Conservation (phyloP, 305 asterid genomes). For the Fraxinus dipetala region DNA sequence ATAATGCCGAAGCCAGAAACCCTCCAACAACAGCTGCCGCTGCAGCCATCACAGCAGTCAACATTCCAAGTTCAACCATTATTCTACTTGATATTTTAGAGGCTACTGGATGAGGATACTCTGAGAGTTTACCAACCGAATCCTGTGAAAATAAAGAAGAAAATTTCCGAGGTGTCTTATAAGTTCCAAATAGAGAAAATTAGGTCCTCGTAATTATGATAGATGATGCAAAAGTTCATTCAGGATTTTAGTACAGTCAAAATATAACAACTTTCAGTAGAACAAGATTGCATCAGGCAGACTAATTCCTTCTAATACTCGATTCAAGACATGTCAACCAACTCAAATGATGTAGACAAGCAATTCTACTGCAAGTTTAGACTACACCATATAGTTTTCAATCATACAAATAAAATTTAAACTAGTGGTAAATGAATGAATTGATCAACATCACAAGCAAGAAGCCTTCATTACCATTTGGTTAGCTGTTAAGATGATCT, state of each 20-base stretch:
- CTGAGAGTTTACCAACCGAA: not conserved
- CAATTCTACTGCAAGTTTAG: not conserved
- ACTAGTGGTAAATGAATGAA: not conserved
- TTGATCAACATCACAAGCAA: not conserved
- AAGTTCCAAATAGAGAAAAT: not conserved
- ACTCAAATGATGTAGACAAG: not conserved
- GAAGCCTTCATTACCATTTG: not conserved
- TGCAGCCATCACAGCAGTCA: not conserved
- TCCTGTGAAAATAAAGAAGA: not conserved
- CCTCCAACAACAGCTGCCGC: not conserved
- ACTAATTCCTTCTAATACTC: not conserved
- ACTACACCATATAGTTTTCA: not conserved
- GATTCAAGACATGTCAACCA: not conserved
- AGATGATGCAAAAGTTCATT: not conserved
- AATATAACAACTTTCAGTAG: not conserved
- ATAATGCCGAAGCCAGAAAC: not conserved
- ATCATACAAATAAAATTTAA: not conserved
- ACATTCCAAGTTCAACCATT: not conserved
- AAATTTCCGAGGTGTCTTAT: not conserved
- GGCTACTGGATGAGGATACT: not conserved
- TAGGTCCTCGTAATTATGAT: not conserved
- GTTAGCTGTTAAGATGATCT: not conserved
- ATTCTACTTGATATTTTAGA: not conserved
- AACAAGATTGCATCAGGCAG: not conserved
- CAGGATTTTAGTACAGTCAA: not conserved